Percentiles rank a stretch among this genome's conserved stretches.
These are phyloP conservation scores for Monosporozyma yasuniensis DNA, from an alignment of 805 yeast species.

Conservation along the genomic window DNA sequence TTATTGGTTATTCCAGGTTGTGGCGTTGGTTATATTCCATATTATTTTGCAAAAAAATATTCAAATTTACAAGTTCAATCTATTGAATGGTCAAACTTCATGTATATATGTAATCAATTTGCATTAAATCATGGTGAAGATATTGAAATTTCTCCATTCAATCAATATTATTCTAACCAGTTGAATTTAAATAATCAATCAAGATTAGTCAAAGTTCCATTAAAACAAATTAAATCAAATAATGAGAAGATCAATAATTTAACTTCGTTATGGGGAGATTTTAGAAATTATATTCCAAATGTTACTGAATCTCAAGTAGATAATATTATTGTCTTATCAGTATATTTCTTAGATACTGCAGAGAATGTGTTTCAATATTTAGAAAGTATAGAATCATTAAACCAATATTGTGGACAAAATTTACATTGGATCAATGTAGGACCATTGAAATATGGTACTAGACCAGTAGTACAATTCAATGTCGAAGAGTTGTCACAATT, in stretches of 20 bases:
- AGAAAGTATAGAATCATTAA: slow-evolving; percentile 47
- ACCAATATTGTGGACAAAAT: slow-evolving; percentile 30
- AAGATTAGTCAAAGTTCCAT: slow-evolving; percentile 31
- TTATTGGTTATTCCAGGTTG: slow-evolving; percentile 75
- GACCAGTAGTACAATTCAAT: slow-evolving; percentile 66
- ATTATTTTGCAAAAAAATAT: slow-evolving; percentile 40
- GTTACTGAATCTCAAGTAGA: slow-evolving; percentile 27
- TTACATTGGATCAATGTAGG: slow-evolving; percentile 87
- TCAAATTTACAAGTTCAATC: slow-evolving; percentile 50
- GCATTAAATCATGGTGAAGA: slow-evolving; percentile 32
- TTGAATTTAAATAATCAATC: slow-evolving; percentile 39
- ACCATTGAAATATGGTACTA: slow-evolving; percentile 86
- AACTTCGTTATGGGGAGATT: slow-evolving; percentile 49
- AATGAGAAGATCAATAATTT: slow-evolving; percentile 29
- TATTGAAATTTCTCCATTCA: slow-evolving; percentile 38
- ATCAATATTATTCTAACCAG: slow-evolving; percentile 67
- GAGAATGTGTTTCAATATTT: slow-evolving; percentile 73
- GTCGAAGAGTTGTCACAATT: slow-evolving; percentile 56
- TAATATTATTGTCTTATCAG: slow-evolving; percentile 50
- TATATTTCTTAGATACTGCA: slow-evolving; percentile 87
- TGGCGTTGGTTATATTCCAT: slow-evolving; percentile 74
- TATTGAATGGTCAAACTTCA: slow-evolving; percentile 65
- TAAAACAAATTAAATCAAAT: slow-evolving; percentile 15
- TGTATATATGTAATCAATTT: slow-evolving; percentile 62
- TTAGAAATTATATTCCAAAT: slow-evolving; percentile 41